Base-by-base conservation (phyloP, 2,329 filamentous ascomycete genomes). In the Alternaria panax region DNA sequence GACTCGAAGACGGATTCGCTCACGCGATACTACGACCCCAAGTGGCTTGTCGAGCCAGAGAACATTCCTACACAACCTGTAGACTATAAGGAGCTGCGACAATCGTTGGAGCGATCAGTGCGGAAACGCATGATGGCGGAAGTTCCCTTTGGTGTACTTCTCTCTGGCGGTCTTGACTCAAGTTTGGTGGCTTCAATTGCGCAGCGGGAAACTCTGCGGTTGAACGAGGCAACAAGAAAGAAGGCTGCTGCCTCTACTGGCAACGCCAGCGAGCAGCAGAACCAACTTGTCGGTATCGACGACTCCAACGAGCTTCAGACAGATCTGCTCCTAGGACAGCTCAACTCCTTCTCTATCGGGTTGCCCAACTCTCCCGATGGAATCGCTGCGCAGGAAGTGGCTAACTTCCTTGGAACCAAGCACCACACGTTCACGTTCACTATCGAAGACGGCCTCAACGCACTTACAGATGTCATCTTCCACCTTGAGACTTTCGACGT, bases 351-450 rank as follows among this genome's bases (percentile, higher is more conserved):
- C 86, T 99, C 95, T 16, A 99, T 99, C 69, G 95, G 95, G 75
- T 88, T 99, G 34, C 93, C 94, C 7, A 92, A 90, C 69, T 92
- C 95, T 32, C 95, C 95, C 50, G 95, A 99, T 79, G 95, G 92
- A 75, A 88, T 91, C 79, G 95, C 95, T 46, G 95, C 95, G 18
- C 83, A 93, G 57, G 92, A 97, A 81, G 95, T 97, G 18, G 95
- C 95, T 75, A 91, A 94, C 79, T 99, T 96, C 85, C 88, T 99
- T 41, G 96, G 95, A 74, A 99, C 95, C 57, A 96, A 95, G 84
- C 95, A 99, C 80, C 93, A 99, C 81, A 92, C 93, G 73, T 96
- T 99, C 86, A 98, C 93, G 54, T 99, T 99, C 80, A 98, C 95
- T 62, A 90, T 99, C 57, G 92, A 99, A 79, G 95, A 99, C 75